A percentile compares a stretch with the other conserved stretches of the same genome.
Conservation (phyloP, 2,329 filamentous ascomycete species). For the Exophiala phaeomuriformis region DNA sequence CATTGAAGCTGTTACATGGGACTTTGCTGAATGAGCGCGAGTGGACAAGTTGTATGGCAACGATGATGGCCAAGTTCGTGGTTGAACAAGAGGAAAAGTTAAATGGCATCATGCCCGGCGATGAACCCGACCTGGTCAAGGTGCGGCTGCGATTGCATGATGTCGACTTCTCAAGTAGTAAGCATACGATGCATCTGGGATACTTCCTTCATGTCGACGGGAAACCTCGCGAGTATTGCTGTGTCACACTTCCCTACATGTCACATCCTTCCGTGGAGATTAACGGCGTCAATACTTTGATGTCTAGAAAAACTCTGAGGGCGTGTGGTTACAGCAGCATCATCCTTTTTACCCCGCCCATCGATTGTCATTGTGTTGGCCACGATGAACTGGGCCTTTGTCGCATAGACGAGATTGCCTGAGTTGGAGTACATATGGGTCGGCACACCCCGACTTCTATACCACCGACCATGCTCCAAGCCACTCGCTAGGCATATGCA, state of each 20-base stretch:
- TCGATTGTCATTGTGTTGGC: not conserved
- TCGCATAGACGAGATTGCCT: too few species aligned
- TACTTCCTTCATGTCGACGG: not conserved
- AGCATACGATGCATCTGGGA: not conserved
- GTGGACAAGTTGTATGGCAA: slow-evolving; percentile 17
- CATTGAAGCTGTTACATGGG: slow-evolving; percentile 5
- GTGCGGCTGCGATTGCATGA: slow-evolving; percentile 2
- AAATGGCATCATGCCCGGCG: not conserved
- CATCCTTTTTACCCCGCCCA: slow-evolving; percentile 3
- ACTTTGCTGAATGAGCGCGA: slow-evolving; percentile 1
- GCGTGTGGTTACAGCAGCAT: slow-evolving; percentile 10
- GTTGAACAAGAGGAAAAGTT: slow-evolving; percentile 6
- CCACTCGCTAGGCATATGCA: too few species aligned
- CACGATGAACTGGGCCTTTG: too few species aligned
- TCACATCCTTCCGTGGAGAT: slow-evolving; percentile 7
- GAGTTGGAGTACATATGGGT: too few species aligned
- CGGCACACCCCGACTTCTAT: too few species aligned
- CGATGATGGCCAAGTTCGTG: slow-evolving; percentile 8
- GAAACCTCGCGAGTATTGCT: not conserved
- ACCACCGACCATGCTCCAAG: too few species aligned
- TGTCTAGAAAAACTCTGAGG: slow-evolving; percentile 4
- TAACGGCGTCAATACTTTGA: slow-evolving; percentile 4
- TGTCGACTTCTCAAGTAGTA: not conserved
- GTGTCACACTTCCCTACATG: slow-evolving; percentile 1
- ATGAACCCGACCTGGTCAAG: not conserved